phyloP scores from a whole-genome alignment of 179 eudicot species.

The Carnegiea gigantea region DNA sequence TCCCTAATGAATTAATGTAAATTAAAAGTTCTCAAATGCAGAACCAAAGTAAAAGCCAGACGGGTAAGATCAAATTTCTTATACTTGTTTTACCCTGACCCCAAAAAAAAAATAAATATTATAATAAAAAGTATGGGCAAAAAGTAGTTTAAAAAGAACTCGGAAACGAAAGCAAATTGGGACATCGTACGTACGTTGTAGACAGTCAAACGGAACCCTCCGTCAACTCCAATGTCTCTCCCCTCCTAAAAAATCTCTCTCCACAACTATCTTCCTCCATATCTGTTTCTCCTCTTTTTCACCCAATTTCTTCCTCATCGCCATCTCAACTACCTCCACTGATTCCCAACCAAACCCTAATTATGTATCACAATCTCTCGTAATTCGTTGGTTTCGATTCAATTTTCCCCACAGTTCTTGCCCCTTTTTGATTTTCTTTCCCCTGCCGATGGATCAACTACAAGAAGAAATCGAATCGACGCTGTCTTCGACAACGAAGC shows the following conservation, averaged over 20 bases:
- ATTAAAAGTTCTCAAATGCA: too few species aligned
- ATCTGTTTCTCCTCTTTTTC: background rate
- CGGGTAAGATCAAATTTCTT: too few species aligned
- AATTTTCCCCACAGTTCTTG: background rate
- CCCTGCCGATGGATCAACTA: conserved; percentile 18
- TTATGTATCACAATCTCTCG: background rate
- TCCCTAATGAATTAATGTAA: too few species aligned
- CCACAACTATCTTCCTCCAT: background rate
- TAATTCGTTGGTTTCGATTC: background rate
- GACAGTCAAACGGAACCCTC: background rate
- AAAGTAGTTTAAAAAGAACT: too few species aligned
- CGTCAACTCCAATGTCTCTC: background rate
- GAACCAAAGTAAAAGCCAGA: too few species aligned
- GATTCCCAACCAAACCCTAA: conserved; percentile 23
- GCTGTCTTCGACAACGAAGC: background rate
- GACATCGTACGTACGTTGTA: too few species aligned
- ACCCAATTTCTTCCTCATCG: background rate
- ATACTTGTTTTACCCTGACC: too few species aligned
- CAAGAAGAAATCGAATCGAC: background rate
- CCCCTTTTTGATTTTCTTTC: background rate
- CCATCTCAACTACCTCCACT: conserved; percentile 14
- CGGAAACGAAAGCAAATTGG: too few species aligned
- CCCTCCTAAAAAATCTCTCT: conserved; percentile 20
- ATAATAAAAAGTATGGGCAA: too few species aligned
- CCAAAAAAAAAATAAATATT: too few species aligned